phyloP scores from a whole-genome alignment of 345 rosid genomes.

The Linum trigynum region DNA sequence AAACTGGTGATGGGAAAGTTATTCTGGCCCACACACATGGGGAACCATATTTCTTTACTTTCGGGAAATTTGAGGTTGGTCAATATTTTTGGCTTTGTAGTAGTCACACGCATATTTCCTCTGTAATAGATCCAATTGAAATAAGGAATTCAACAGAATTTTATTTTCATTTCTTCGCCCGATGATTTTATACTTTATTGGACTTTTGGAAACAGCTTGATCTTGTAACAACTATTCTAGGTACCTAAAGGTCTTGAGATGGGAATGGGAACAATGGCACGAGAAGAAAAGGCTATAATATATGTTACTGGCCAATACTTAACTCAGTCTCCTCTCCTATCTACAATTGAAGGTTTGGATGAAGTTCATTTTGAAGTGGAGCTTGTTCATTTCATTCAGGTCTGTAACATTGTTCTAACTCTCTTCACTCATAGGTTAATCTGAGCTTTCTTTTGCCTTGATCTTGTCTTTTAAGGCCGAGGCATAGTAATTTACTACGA shows the following conservation, averaged over 20 bases:
- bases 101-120: neutral
- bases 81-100: neutral
- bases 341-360: conserved; percentile 49
- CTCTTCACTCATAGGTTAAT: too few relatives aligned
- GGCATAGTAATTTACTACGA: too few relatives aligned
- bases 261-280: conserved; percentile 90
- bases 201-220: neutral
- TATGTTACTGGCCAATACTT: conserved; percentile 68
- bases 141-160: neutral
- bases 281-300: conserved; percentile 76
- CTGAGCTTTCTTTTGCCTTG: too few relatives aligned
- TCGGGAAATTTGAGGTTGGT: conserved; percentile 90
- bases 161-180: too few relatives aligned
- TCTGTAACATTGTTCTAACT: conserved; percentile 12
- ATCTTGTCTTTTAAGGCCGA: too few relatives aligned
- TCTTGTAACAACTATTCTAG: conserved; percentile 28
- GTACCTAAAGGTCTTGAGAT: conserved; percentile 96
- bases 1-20: conserved; percentile 57
- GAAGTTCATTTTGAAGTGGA: conserved; percentile 92
- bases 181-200: neutral
- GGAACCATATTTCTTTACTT: conserved; percentile 79
- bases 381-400: conserved; percentile 91
- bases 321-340: conserved; percentile 58
- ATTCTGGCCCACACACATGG: conserved; percentile 44
- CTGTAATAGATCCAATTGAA: neutral